These are phyloP conservation scores for Tolypocladium endophyticum DNA, from an alignment of 2,329 filamentous ascomycete genomes.

Conservation along the genomic window DNA sequence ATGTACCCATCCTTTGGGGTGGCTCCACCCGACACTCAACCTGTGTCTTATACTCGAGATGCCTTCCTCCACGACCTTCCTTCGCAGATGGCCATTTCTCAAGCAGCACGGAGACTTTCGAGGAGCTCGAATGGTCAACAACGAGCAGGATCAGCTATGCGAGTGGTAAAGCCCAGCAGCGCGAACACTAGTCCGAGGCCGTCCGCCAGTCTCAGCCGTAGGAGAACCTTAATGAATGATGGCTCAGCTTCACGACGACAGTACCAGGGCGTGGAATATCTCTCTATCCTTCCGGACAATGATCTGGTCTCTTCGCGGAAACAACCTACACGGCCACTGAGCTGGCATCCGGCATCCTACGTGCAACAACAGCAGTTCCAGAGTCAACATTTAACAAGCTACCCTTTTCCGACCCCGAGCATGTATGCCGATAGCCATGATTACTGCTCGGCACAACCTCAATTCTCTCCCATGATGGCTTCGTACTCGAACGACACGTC, in stretches of 20 bases:
- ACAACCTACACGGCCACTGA: conserved; percentile 28
- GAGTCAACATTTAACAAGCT: conserved; percentile 24
- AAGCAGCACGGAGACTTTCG: conserved; percentile 36
- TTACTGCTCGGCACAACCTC: conserved; percentile 27
- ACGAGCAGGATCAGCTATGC: conserved; percentile 40
- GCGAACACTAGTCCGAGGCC: conserved; percentile 58
- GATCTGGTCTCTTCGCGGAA: conserved; percentile 2
- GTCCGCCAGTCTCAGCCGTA: conserved; percentile 34
- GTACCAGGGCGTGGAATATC: conserved; percentile 33
- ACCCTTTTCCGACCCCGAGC: conserved; percentile 25
- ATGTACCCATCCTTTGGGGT: conserved; percentile 19
- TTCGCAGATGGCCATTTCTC: conserved; percentile 38
- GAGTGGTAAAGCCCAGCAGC: conserved; percentile 55
- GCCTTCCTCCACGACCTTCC: conserved; percentile 40
- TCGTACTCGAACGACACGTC: conserved; percentile 50
- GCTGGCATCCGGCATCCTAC: conserved; percentile 63
- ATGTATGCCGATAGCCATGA: conserved; percentile 31
- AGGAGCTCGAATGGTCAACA: conserved; percentile 40
- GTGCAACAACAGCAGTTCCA: conserved; percentile 26
- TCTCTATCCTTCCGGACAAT: conserved; percentile 3
- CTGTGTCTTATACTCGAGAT: conserved; percentile 20
- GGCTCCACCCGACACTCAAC: conserved; percentile 14
- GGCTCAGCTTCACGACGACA: conserved; percentile 31
- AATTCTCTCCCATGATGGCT: conserved; percentile 40
- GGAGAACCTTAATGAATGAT: conserved; percentile 48